Percentiles rank a stretch among this genome's conserved stretches.
Evolutionary conservation across 208 protist genomes (phyloP).

Genomic region (Leishmania lainsoni): DNA sequence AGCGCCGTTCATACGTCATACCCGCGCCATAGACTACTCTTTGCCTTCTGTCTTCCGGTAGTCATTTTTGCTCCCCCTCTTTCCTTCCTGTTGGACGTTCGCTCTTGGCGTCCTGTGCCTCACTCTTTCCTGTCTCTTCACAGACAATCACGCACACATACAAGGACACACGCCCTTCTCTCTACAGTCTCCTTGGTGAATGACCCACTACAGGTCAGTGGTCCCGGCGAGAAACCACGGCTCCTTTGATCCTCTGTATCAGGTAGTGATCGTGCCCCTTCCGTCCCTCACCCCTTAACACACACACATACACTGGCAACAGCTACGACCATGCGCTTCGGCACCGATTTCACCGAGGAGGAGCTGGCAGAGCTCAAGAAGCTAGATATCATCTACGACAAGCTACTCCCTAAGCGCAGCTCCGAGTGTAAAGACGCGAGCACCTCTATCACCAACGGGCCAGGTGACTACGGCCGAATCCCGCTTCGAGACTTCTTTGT

Average conservation of each 20-base stretch:
- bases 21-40: neutral
- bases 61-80: neutral
- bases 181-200: neutral
- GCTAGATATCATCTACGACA: slow-evolving; percentile 18
- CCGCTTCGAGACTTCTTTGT: slow-evolving; percentile 6
- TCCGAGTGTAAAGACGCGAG: neutral
- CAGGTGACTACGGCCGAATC: neutral
- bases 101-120: neutral
- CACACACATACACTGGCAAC: neutral
- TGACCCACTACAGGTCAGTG: neutral
- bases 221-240: neutral
- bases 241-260: neutral
- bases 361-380: slow-evolving; percentile 27
- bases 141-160: neutral
- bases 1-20: neutral
- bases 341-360: slow-evolving; percentile 22
- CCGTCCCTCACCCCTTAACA: neutral
- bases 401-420: slow-evolving; percentile 12
- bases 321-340: slow-evolving; percentile 17
- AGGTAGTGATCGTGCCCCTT: neutral
- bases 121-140: neutral
- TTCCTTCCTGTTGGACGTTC: neutral
- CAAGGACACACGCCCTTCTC: neutral
- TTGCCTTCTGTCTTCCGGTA: no score
- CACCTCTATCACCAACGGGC: neutral